Conservation (phyloP, 139 green algal species). For the Picochlorum costavermella region DNA sequence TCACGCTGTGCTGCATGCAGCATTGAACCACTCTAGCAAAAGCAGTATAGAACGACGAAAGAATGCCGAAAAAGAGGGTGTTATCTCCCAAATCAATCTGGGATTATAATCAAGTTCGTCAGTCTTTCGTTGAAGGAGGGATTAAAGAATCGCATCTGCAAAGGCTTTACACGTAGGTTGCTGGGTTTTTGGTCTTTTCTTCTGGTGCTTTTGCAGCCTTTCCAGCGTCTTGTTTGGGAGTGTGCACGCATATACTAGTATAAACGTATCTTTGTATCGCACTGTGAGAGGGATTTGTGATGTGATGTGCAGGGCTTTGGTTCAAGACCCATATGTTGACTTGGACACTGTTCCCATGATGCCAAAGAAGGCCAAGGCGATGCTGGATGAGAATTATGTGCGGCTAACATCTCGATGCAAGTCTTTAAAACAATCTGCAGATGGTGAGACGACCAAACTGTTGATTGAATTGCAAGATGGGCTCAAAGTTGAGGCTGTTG, state of each 20-base stretch:
- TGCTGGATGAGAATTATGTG: slow-evolving; percentile 50
- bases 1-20: no score
- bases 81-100: slow-evolving; percentile 44
- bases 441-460: slow-evolving; percentile 76
- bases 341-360: slow-evolving; percentile 62
- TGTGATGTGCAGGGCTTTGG: slow-evolving; percentile 39
- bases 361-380: slow-evolving; percentile 43
- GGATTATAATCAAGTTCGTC: slow-evolving; percentile 34
- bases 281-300: neutral
- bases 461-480: slow-evolving; percentile 87
- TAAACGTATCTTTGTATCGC: neutral
- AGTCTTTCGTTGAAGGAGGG: slow-evolving; percentile 40
- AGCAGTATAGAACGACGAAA: no score
- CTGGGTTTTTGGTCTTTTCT: no score
- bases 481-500: slow-evolving; percentile 75
- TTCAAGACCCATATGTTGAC: slow-evolving; percentile 35
- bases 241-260: neutral
- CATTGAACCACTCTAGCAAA: no score
- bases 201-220: no score
- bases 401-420: slow-evolving; percentile 47
- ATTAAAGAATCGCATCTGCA: slow-evolving; percentile 52
- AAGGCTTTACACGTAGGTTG: slow-evolving; percentile 46
- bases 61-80: slow-evolving; percentile 33
- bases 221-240: no score
- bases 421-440: slow-evolving; percentile 34